Percentiles rank a stretch among this genome's conserved stretches.
phyloP scores from a whole-genome alignment of 352 stramenopile genomes.

The Globisporangium nagaii region DNA sequence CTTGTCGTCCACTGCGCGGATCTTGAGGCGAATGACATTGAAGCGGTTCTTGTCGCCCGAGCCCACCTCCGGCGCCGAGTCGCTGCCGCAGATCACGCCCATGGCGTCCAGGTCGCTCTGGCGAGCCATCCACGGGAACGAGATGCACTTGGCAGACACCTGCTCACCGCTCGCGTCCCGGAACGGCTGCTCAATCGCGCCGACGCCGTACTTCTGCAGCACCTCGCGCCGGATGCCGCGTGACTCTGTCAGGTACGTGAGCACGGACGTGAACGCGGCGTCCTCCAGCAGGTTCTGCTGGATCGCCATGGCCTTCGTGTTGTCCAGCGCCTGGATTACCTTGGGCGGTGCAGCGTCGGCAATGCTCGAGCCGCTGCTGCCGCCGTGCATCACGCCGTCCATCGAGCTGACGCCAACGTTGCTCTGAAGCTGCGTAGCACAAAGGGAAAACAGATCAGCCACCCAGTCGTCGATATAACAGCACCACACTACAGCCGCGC shows the following conservation, averaged over 20 bases:
- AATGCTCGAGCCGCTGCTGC: constrained; percentile 4
- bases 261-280: constrained; percentile 47
- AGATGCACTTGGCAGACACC: constrained; percentile 81
- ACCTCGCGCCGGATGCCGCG: constrained; percentile 66
- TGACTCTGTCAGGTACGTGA: constrained; percentile 65
- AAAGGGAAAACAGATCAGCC: background rate
- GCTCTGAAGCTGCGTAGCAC: constrained; percentile 29
- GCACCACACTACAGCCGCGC: too few relatives aligned
- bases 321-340: constrained; percentile 76
- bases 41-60: constrained; percentile 72
- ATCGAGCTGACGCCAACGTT: constrained; percentile 45
- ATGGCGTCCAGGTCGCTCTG: constrained; percentile 76
- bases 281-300: constrained; percentile 78
- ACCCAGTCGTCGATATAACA: background rate
- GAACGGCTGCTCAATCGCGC: constrained; percentile 86
- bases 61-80: constrained; percentile 7
- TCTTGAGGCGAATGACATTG: constrained; percentile 78
- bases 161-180: constrained; percentile 52
- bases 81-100: constrained; percentile 60
- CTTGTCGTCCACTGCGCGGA: constrained; percentile 84
- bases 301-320: constrained; percentile 79
- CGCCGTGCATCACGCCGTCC: constrained; percentile 28
- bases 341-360: constrained; percentile 32
- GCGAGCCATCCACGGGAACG: constrained; percentile 95
- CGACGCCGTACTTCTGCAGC: constrained; percentile 87